Percentiles rank a stretch among this genome's conserved stretches.
These are phyloP conservation scores for Crotalaria pallida DNA, from an alignment of 306 rosid genomes.

Conservation along the genomic window DNA sequence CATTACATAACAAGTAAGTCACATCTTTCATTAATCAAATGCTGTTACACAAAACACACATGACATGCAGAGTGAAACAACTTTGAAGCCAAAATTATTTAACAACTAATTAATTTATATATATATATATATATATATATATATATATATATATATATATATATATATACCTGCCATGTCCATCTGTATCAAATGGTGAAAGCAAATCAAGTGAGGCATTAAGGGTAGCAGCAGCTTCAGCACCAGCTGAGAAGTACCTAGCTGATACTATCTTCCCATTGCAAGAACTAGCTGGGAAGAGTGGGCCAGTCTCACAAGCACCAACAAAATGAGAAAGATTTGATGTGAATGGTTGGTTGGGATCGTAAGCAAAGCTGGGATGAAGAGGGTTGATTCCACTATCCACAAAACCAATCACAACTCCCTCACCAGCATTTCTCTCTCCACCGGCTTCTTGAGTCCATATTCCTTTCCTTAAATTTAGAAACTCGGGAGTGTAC, in stretches of 20 bases:
- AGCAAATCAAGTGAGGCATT: slow-evolving; percentile 69
- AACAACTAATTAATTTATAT: too few species aligned
- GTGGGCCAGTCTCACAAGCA: slow-evolving; percentile 58
- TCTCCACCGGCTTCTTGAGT: slow-evolving; percentile 41
- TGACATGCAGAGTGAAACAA: not conserved
- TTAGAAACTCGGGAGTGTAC: slow-evolving; percentile 33
- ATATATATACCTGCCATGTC: slow-evolving; percentile 76
- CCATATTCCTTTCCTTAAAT: slow-evolving; percentile 39
- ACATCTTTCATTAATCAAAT: not conserved
- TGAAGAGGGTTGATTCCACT: slow-evolving; percentile 74
- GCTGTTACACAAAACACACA: not conserved
- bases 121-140: too few species aligned
- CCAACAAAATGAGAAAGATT: slow-evolving; percentile 43
- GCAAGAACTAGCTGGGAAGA: slow-evolving; percentile 50
- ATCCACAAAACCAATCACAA: slow-evolving; percentile 75
- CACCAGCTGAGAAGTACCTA: slow-evolving; percentile 75
- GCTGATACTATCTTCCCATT: slow-evolving; percentile 73
- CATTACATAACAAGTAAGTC: not conserved
- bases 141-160: too few species aligned
- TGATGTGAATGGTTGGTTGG: slow-evolving; percentile 31
- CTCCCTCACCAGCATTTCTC: slow-evolving; percentile 54
- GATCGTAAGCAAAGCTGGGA: slow-evolving; percentile 62
- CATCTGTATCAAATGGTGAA: slow-evolving; percentile 79
- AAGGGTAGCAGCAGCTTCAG: slow-evolving; percentile 48
- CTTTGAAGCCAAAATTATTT: not conserved